Percentiles rank a stretch among this genome's conserved stretches.
Conservation (phyloP, 495 filamentous ascomycete species). For the Cladorrhinum samala region DNA sequence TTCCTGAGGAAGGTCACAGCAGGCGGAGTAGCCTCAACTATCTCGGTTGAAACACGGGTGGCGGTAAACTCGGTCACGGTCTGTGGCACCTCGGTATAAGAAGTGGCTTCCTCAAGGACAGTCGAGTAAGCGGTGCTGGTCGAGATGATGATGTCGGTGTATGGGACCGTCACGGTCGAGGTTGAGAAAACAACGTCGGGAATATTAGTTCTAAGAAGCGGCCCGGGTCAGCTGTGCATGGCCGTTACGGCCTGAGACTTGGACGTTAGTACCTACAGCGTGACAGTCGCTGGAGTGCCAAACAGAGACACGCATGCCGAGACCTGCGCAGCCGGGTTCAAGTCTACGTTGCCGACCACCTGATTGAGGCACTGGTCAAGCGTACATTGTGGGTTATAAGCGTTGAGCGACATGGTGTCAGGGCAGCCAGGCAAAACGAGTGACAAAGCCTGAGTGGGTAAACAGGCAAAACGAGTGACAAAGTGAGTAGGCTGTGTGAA, state of each 20-base stretch:
- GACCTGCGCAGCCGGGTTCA: background rate
- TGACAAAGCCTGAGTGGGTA: too few species aligned
- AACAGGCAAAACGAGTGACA: too few species aligned
- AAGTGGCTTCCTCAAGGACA: background rate
- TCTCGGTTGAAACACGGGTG: background rate
- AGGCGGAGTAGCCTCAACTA: background rate
- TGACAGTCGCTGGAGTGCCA: background rate
- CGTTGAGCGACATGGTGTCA: background rate
- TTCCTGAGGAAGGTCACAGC: background rate
- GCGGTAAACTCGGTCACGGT: conserved; percentile 1
- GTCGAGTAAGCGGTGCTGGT: background rate
- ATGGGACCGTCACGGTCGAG: background rate
- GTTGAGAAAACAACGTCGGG: background rate
- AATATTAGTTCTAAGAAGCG: background rate
- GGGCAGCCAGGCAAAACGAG: too few species aligned
- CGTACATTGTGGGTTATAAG: too few species aligned
- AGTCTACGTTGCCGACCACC: background rate
- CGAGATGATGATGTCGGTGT: background rate
- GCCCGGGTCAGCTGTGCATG: too few species aligned
- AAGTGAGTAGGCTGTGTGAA: too few species aligned
- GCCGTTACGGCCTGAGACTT: too few species aligned
- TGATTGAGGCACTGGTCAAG: background rate
- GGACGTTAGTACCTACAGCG: background rate
- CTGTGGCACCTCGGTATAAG: background rate
- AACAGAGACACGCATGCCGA: background rate